Base-by-base conservation (phyloP, 495 filamentous ascomycete genomes). In the Chaetomium tenue region DNA sequence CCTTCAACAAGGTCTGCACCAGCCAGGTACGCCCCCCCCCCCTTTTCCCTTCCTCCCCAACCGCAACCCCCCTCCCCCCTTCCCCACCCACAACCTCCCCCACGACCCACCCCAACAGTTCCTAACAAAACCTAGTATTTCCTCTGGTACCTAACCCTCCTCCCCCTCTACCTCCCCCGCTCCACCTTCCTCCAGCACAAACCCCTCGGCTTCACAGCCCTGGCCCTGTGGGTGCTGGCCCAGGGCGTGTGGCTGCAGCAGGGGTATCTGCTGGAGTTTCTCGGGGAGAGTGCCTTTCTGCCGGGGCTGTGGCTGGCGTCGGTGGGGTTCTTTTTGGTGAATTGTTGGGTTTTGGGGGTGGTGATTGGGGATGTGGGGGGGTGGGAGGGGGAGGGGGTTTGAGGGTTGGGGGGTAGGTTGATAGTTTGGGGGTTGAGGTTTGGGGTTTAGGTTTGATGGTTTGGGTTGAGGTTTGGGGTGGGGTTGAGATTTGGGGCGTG, bases 1-100 rank as follows among this genome's bases (percentile, higher is more conserved):
- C 91, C 6, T 98, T 96, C 63, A 98, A 98, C 74, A 98, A 98
- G 80, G 94, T 98, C 20, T 97, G 93, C 83, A 98, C 94, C 2
- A 93, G 90, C 71, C 94, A 98, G 84, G 92, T 94, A 85, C 25
- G 79, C 64, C 30, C 54, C 22, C 6, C 20, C 18, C 47, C 23
- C 26, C 22, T 15, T 28, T 13, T 23, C 15, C 48, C 30, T 18
- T 47, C 30, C 53, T 18, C 22, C 33, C 52, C 54, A 5, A 13
- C 40, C 12, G 63, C 48, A 40, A 23, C 30, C n/a, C 30, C 30
- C 23, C 20, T 25, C 7, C 28, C 28, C 28, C 28, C 28, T 30
- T 30, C 28, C 28, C 28, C 28, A 30, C 28, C 28, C 28, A 2
- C 28, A 30, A 30, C 6, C 28, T 30, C 28, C 28, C 28, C 28